Base-by-base conservation (phyloP, 352 stramenopile species). In the Globisporangium radiosum region DNA sequence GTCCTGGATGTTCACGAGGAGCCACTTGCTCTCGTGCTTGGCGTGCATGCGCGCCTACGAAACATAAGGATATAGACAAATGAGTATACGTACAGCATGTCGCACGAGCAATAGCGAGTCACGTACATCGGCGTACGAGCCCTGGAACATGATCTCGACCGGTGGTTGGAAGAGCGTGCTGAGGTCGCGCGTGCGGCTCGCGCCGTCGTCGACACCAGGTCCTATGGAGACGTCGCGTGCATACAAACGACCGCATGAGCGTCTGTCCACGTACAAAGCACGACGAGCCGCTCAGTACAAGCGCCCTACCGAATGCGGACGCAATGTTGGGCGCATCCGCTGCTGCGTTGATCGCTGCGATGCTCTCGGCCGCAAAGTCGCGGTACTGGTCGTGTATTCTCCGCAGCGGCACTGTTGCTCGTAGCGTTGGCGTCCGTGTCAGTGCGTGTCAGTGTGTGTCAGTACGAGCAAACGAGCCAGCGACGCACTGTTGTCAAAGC, bases 1-100 rank as follows among this genome's bases (percentile, higher is more conserved):
- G 64, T 94, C 81, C 63, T 98, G 93, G 43, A 98, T 87, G 75
- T 98, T 98, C 37, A 98, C 93, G 38, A 98, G 68, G 11, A 98
- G 75, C 89, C 90, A 98, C 56, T 97, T 92, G 55, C 76, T 65
- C 38, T 87, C 80, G 49, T 89, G 91, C 60, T 92, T 97, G 42
- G 92, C 92, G 25, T 76, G 73, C 40, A 71, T 72, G 33, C 80
- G 80, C 44, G 80, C 80, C 79, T 89, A 33, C 25, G 25, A 33
- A 33, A 33, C 25, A 33, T 33, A 33, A 33, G 25, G 1, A 33
- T 33, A 33, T 33, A 33, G 25, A 33, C 25, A 33, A 33, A 33
- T 33, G 25, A 33, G 25, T 3, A 33, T 33, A 33, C 25, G 25
- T 33, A 33, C 25, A 33, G 2, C 25, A 33, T 3, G 25, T 43